These are phyloP conservation scores for Neckera pumila DNA, from an alignment of 225 moss, liverwort and hornwort genomes.

Conservation along the genomic window DNA sequence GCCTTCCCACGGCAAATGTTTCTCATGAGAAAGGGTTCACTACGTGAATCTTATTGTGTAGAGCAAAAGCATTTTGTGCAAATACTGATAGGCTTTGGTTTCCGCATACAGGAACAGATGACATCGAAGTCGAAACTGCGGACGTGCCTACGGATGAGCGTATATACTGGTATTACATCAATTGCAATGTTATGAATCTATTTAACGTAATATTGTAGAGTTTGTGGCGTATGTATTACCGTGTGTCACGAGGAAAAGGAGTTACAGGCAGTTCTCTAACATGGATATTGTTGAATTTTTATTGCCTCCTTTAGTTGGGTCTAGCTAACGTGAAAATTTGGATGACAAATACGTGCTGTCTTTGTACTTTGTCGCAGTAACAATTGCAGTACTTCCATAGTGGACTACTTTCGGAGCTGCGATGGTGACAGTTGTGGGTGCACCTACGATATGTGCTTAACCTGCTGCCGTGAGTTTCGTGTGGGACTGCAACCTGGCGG, in stretches of 20 bases:
- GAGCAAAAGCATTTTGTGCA: background rate
- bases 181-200: background rate
- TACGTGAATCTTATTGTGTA: background rate
- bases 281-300: background rate
- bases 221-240: background rate
- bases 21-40: background rate
- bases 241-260: background rate
- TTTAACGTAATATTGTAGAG: background rate
- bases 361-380: constrained; percentile 35
- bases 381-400: constrained; percentile 83
- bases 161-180: constrained; percentile 59
- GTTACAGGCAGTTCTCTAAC: background rate
- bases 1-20: background rate
- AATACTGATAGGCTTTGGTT: background rate
- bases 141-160: constrained; percentile 45
- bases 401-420: constrained; percentile 73
- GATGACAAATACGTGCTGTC: background rate
- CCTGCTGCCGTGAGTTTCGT: constrained; percentile 78
- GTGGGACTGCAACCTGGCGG: constrained; percentile 70
- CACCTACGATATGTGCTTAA: constrained; percentile 65
- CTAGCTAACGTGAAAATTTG: background rate
- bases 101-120: constrained; percentile 20
- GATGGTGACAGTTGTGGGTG: constrained; percentile 20
- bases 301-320: background rate
- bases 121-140: constrained; percentile 10